phyloP scores from a whole-genome alignment of 2,329 filamentous ascomycete species.

The Didymella keratinophila region DNA sequence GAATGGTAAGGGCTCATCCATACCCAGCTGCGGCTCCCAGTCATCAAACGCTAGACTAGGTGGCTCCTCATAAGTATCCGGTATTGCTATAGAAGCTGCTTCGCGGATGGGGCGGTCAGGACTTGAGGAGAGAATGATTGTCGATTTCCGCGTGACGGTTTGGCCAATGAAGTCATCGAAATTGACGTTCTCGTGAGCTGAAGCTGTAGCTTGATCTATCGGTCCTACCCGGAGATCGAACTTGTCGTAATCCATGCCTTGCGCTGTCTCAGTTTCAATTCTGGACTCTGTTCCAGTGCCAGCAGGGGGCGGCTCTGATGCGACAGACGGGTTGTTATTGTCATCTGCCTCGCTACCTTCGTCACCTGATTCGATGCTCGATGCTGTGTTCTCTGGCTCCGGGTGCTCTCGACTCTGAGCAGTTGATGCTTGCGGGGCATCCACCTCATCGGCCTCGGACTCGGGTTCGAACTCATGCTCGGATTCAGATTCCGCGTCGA shows the following conservation, averaged over 20 bases:
- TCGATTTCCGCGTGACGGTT: background rate
- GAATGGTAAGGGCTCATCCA: conserved; percentile 17
- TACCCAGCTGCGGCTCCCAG: conserved; percentile 11
- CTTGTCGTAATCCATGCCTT: background rate
- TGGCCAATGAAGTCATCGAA: background rate
- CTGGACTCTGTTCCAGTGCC: too few relatives aligned
- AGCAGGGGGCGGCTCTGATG: too few relatives aligned
- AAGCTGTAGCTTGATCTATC: background rate
- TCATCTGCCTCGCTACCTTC: conserved; percentile 7
- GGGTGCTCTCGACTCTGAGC: background rate
- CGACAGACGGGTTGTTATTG: too few relatives aligned
- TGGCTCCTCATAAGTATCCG: conserved; percentile 3
- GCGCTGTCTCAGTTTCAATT: too few relatives aligned
- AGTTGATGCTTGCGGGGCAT: background rate
- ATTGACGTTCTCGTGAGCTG: background rate
- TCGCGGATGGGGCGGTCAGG: background rate
- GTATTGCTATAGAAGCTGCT: background rate
- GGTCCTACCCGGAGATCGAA: background rate
- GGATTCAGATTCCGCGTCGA: background rate
- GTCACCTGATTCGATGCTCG: background rate
- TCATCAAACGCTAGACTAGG: background rate
- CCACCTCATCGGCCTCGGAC: background rate
- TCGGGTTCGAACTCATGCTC: background rate
- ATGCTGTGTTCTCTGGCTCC: background rate
- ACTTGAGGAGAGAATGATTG: background rate